Percentiles rank a stretch among this genome's conserved stretches.
Evolutionary conservation across 78 protist species (phyloP).

Genomic region (Guillardia theta): DNA sequence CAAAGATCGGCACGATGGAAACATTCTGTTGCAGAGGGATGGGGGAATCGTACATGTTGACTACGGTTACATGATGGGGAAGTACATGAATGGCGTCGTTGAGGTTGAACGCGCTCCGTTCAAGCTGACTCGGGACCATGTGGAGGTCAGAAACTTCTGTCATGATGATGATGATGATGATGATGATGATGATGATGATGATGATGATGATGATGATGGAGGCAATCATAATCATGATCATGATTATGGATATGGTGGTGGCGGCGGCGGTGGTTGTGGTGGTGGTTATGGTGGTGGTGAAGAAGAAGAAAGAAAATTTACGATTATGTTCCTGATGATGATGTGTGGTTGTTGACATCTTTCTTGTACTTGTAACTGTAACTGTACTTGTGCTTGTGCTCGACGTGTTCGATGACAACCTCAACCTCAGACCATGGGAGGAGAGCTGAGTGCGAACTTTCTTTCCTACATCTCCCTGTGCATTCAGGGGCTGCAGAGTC

Average conservation of each 20-base stretch:
- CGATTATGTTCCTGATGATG: not conserved
- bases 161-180: not conserved
- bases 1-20: slow-evolving; percentile 47
- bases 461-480: not conserved
- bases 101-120: slow-evolving; percentile 84
- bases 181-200: not conserved
- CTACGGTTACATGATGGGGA: slow-evolving; percentile 86
- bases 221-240: not conserved
- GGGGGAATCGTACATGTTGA: not conserved
- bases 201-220: not conserved
- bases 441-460: not conserved
- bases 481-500: not conserved
- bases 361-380: too few relatives aligned
- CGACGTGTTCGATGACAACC: too few relatives aligned
- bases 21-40: not conserved
- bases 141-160: too few relatives aligned
- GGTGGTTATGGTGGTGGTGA: not conserved
- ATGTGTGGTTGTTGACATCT: too few relatives aligned
- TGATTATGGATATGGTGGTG: not conserved
- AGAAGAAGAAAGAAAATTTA: not conserved
- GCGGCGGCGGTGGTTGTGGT: not conserved
- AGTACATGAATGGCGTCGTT: slow-evolving; percentile 31
- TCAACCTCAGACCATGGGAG: too few relatives aligned
- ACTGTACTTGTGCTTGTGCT: too few relatives aligned
- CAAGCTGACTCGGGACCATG: slow-evolving; percentile 70